Conservation (phyloP, 345 rosid genomes). For the Sisymbrium irio region DNA sequence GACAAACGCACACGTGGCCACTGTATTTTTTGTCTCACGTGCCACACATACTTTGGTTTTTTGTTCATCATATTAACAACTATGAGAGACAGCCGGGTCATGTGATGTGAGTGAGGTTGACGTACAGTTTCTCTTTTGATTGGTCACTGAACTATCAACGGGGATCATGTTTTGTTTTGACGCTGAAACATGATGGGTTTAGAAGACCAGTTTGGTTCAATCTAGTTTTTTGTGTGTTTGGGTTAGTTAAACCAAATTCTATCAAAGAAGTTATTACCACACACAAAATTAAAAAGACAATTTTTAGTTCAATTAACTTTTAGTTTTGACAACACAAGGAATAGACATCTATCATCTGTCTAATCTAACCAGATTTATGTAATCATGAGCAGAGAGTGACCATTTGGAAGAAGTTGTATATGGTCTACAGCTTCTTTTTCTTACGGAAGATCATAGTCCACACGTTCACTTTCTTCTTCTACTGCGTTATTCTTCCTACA, state of each 20-base stretch:
- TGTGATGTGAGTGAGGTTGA: slow-evolving; percentile 9
- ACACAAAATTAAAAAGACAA: too few species aligned
- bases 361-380: too few species aligned
- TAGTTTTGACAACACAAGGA: too few species aligned
- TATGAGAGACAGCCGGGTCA: slow-evolving; percentile 1
- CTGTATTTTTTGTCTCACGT: neutral
- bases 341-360: slow-evolving; percentile 6
- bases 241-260: too few species aligned
- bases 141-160: too few species aligned
- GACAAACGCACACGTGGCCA: slow-evolving; percentile 1
- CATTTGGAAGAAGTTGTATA: slow-evolving; percentile 31
- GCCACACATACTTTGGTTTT: neutral
- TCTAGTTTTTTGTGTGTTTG: neutral
- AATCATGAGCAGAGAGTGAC: slow-evolving; percentile 28
- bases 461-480: slow-evolving; percentile 31
- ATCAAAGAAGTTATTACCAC: too few species aligned
- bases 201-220: neutral
- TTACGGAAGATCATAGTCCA: slow-evolving; percentile 35
- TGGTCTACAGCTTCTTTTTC: slow-evolving; percentile 33
- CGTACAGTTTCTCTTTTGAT: neutral
- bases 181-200: neutral
- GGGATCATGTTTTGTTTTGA: too few species aligned
- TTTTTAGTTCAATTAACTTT: too few species aligned
- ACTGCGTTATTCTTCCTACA: slow-evolving; percentile 32
- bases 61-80: neutral